These are phyloP conservation scores for Backusella morwellensis DNA, from an alignment of 192 early-diverging fungal species.

Conservation along the genomic window DNA sequence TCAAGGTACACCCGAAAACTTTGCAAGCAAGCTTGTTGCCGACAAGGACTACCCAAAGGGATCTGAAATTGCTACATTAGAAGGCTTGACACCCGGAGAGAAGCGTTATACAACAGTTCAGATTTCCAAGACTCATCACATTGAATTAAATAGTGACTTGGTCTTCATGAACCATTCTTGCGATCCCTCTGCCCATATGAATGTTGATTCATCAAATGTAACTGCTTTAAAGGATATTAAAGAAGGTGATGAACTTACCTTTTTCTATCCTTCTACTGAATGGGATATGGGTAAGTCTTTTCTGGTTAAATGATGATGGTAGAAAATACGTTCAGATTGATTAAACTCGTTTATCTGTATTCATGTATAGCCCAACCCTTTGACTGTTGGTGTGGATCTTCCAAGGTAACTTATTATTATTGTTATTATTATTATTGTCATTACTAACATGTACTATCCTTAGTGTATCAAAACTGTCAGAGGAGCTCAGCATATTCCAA, in stretches of 20 bases:
- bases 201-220: slow-evolving; percentile 42
- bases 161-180: slow-evolving; percentile 59
- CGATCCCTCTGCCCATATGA: slow-evolving; percentile 42
- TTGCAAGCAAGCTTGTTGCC: slow-evolving; percentile 46
- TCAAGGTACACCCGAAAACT: slow-evolving; percentile 39
- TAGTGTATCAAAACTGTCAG: slow-evolving; percentile 51
- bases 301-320: neutral
- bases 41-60: slow-evolving; percentile 42
- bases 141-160: slow-evolving; percentile 56
- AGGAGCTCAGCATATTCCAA: slow-evolving; percentile 47
- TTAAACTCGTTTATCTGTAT: neutral
- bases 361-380: slow-evolving; percentile 45
- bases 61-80: slow-evolving; percentile 40
- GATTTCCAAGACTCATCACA: slow-evolving; percentile 41
- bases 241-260: slow-evolving; percentile 51
- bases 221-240: slow-evolving; percentile 46
- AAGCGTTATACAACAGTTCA: slow-evolving; percentile 58
- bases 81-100: slow-evolving; percentile 48
- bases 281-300: slow-evolving; percentile 55
- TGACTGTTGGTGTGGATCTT: slow-evolving; percentile 54
- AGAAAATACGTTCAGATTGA: neutral
- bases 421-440: neutral
- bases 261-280: slow-evolving; percentile 63
- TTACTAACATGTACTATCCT: neutral
- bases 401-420: slow-evolving; percentile 21